These are phyloP conservation scores for Russula ochroleuca DNA, from an alignment of 768 basidiomycete genomes.

Conservation along the genomic window DNA sequence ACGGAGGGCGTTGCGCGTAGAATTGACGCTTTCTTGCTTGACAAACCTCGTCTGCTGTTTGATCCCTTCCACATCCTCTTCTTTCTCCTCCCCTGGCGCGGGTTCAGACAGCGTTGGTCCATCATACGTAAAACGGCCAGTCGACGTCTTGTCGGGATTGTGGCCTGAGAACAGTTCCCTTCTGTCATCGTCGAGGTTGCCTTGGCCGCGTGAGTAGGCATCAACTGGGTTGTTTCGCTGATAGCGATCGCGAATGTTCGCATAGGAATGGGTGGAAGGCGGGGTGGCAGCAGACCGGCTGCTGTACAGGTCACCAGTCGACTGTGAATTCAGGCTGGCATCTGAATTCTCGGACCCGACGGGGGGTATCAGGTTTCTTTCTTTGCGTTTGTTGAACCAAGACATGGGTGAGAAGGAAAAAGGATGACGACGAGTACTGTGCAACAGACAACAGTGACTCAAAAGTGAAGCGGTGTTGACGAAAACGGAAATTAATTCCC, in stretches of 20 bases:
- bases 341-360: conserved; percentile 40
- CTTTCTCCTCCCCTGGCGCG: conserved; percentile 64
- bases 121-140: conserved; percentile 56
- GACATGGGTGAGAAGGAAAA: conserved; percentile 45
- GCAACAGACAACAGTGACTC: too few relatives aligned
- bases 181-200: conserved; percentile 60
- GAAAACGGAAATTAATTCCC: conserved; percentile 11
- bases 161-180: conserved; percentile 73
- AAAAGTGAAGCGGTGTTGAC: neutral
- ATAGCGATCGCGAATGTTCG: conserved; percentile 41
- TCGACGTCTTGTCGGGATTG: conserved; percentile 53
- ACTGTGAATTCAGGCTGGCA: conserved; percentile 42
- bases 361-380: conserved; percentile 65
- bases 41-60: conserved; percentile 84
- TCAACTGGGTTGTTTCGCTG: conserved; percentile 52
- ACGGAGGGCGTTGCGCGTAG: conserved; percentile 87
- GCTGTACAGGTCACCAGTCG: conserved; percentile 54
- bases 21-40: conserved; percentile 89
- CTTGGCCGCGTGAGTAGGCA: conserved; percentile 58
- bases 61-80: conserved; percentile 91
- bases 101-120: conserved; percentile 48
- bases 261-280: conserved; percentile 10
- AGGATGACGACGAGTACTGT: neutral
- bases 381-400: conserved; percentile 60
- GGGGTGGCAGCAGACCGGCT: conserved; percentile 31